Evolutionary conservation across 2,329 filamentous ascomycete species (phyloP), one percentile per base, ranked within the genome.

Genomic region (Aureobasidium melanogenum): DNA sequence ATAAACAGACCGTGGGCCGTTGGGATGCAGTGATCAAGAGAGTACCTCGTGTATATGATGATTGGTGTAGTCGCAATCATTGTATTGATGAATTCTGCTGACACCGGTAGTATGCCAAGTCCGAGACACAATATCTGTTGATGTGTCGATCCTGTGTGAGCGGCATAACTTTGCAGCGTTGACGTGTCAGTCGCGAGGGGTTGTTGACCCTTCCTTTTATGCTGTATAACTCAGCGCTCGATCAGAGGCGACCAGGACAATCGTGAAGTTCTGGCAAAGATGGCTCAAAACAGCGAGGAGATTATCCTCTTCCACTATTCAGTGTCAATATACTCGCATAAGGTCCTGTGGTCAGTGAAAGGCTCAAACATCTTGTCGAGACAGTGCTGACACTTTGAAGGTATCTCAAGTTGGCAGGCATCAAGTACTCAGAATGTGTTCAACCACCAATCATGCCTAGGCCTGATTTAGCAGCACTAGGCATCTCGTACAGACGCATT

Each of bases 361-460:
- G 12, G 3, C 3, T 0, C 10, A 5, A 5, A 4, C n/a, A 8
- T 1, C 3, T 5, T 24, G 15, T 17, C 6, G n/a, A 14, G 19
- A 2, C 7, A 6, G 9, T 19, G 28, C 52, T 56, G 17, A 56
- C 26, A 7, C 10, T 2, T 14, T 12, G 6, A 9, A 58, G 55
- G 55, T 90, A 90, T 69, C 76, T 90, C 17, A 77, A 79, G 43
- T 79, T 90, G 3, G 82, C 86, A 41, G 80, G 80, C 28, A 86
- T 90, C 50, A 78, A 81, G 0, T 88, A 86, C 67, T 79, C 78
- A 56, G 80, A 89, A 84, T 89, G 86, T 67, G 85, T 59, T 55
- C 87, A 90, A 84, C 85, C 87, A 0, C 75, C 77, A 3, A 79
- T 82, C 38, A 76, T 89, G 70, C 88, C 88, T 4, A 84, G 87